A percentile compares a stretch with the other conserved stretches of the same genome.
phyloP scores from a whole-genome alignment of 371 early-diverging fungal genomes.

The Mucor plumbeus region DNA sequence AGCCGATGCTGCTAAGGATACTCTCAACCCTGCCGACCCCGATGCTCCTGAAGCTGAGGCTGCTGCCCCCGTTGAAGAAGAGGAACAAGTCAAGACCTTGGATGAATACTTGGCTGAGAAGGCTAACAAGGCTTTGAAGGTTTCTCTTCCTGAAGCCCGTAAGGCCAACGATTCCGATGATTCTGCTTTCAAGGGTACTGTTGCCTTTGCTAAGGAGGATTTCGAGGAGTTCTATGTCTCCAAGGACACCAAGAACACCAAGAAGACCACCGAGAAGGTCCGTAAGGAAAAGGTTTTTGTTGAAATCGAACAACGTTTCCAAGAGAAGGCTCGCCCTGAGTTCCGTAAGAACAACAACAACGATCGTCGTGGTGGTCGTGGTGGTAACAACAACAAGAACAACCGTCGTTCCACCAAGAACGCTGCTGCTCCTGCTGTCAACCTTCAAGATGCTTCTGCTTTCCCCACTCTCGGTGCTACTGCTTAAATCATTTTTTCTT shows the following conservation, averaged over 20 bases:
- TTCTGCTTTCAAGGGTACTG: conserved; percentile 77
- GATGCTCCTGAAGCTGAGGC: conserved; percentile 51
- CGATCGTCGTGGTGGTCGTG: conserved; percentile 33
- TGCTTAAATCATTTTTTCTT: conserved; percentile 34
- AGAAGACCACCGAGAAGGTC: conserved; percentile 37
- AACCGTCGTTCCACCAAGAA: conserved; percentile 47
- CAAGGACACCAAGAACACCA: conserved; percentile 58
- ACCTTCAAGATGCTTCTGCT: conserved; percentile 72
- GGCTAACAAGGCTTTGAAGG: conserved; percentile 70
- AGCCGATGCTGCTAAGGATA: conserved; percentile 50
- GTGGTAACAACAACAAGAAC: conserved; percentile 37
- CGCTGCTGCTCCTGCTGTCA: conserved; percentile 60
- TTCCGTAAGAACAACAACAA: conserved; percentile 40
- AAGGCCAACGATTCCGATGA: conserved; percentile 83
- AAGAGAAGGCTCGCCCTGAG: conserved; percentile 51
- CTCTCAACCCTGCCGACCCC: conserved; percentile 41
- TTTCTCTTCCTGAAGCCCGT: conserved; percentile 66
- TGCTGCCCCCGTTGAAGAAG: conserved; percentile 55
- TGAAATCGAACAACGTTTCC: conserved; percentile 58
- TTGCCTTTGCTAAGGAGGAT: conserved; percentile 72
- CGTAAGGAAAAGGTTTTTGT: conserved; percentile 65
- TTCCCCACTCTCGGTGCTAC: conserved; percentile 78
- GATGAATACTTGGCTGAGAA: conserved; percentile 80
- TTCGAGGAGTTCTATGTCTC: conserved; percentile 65
- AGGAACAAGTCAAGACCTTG: conserved; percentile 76